Evolutionary conservation across 345 rosid genomes (phyloP).

Genomic region (Garcia nutans): DNA sequence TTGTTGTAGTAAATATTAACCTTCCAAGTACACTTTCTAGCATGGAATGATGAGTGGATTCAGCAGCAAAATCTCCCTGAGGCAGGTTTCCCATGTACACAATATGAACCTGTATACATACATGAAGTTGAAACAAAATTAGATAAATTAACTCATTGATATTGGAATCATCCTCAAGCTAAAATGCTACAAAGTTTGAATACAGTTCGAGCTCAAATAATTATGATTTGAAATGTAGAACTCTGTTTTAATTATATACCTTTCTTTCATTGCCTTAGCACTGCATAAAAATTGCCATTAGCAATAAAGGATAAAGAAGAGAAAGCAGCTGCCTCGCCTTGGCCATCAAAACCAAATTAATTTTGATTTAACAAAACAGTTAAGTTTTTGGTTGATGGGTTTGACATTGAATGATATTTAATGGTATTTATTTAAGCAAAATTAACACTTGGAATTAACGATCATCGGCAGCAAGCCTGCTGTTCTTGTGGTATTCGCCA

Average conservation of each 20-base stretch:
- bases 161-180: too few relatives aligned
- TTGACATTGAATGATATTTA: background rate
- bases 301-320: conserved; percentile 15
- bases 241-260: conserved; percentile 10
- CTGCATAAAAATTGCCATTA: conserved; percentile 25
- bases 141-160: too few relatives aligned
- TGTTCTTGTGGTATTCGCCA: background rate
- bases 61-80: conserved; percentile 16
- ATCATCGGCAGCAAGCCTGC: background rate
- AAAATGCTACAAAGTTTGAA: too few relatives aligned
- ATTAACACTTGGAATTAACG: conserved; percentile 12
- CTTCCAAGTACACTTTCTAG: conserved; percentile 38
- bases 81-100: conserved; percentile 44
- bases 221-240: too few relatives aligned
- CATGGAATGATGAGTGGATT: conserved; percentile 31
- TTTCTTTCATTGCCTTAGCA: conserved; percentile 32
- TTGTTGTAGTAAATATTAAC: conserved; percentile 12
- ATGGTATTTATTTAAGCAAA: conserved; percentile 21
- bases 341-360: conserved; percentile 15
- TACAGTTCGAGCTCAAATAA: too few relatives aligned
- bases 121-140: too few relatives aligned
- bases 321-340: conserved; percentile 9
- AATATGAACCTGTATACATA: conserved; percentile 27
- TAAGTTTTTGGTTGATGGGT: background rate
- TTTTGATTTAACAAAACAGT: background rate